Base-by-base conservation (phyloP, 225 moss, liverwort and hornwort genomes). In the Asterella californica region DNA sequence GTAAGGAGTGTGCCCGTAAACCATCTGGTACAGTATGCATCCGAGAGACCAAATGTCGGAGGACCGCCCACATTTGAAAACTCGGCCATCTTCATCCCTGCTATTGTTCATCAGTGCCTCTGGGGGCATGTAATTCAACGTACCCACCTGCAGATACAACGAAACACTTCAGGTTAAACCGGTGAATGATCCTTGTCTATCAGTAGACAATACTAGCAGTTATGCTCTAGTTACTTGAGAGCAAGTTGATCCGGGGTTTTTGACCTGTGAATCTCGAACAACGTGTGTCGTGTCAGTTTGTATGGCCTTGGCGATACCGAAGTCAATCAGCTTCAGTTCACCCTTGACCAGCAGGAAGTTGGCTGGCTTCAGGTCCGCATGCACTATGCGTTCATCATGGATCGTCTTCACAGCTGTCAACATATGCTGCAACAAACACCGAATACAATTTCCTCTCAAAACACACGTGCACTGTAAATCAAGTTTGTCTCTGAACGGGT, bases 1-100 rank as follows among this genome's bases (percentile, higher is more conserved):
- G 82, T 92, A 99, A 18, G 99, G 99, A 45, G 95, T 92, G 53
- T 90, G 88, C 15, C 99, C 95, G 61, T 95, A 99, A 19, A 93
- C 93, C 99, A 99, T 99, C 88, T 99, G 94, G 76, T 93, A 99
- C 32, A 99, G 88, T 70, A 99, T 99, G 87, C 99, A 99, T 38
- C 99, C 99, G 25, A 99, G 77, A 25, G 97, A 99, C 97, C 97
- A 99, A 49, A 99, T 99, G 75, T 99, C 99, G 70, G 99, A 99
- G 29, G 99, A 80, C 73, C 97, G 93, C 22, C 97, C 94, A 77
- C 91, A 91, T 84, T 95, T 99, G 82, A 99, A 91, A 78, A 87
- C 88, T 72, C 80, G 76, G n/a, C 95, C 99, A 33, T 93, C 87
- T 27, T 95, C 91, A 79, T 93, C 94, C 68, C 76, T 83, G 66